phyloP scores from a whole-genome alignment of 2,329 filamentous ascomycete species.

The Leptosphaerulina australis region DNA sequence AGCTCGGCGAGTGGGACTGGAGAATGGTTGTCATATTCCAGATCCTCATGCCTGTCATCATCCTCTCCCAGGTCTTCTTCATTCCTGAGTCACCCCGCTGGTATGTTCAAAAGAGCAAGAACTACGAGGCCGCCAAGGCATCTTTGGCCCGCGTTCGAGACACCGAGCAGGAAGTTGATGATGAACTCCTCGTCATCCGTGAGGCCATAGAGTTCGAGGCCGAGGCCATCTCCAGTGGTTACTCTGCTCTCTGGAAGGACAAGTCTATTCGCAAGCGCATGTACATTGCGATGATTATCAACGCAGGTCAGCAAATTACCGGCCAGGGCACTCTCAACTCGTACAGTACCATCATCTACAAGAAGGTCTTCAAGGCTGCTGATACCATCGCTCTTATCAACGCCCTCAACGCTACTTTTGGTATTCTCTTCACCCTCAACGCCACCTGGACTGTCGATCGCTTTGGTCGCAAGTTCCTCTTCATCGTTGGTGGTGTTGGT shows the following conservation, averaged over 20 bases:
- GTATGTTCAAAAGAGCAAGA: conserved; percentile 66
- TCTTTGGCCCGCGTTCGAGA: conserved; percentile 67
- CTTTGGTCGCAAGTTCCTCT: conserved; percentile 71
- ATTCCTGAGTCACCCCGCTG: conserved; percentile 73
- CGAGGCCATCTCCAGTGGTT: conserved; percentile 67
- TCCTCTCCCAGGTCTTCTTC: conserved; percentile 64
- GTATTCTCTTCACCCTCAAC: conserved; percentile 74
- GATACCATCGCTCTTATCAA: conserved; percentile 72
- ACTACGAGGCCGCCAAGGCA: conserved; percentile 64
- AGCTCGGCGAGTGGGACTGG: conserved; percentile 74
- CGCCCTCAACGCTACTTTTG: conserved; percentile 73
- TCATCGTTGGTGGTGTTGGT: conserved; percentile 70
- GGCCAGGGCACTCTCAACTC: conserved; percentile 75
- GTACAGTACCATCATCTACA: conserved; percentile 76
- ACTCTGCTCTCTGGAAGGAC: conserved; percentile 72
- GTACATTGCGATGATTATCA: conserved; percentile 68
- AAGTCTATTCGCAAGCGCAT: conserved; percentile 70
- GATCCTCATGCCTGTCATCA: conserved; percentile 68
- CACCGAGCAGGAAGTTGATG: conserved; percentile 69
- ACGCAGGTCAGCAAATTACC: conserved; percentile 73
- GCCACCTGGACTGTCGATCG: conserved; percentile 75
- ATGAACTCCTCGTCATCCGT: conserved; percentile 68
- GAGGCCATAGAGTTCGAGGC: conserved; percentile 75
- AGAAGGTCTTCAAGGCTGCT: conserved; percentile 66
- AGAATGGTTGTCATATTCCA: conserved; percentile 76